A percentile compares a stretch with the other conserved stretches of the same genome.
These are phyloP conservation scores for Fusarium succisae DNA, from an alignment of 2,329 filamentous ascomycete genomes.

Conservation along the genomic window DNA sequence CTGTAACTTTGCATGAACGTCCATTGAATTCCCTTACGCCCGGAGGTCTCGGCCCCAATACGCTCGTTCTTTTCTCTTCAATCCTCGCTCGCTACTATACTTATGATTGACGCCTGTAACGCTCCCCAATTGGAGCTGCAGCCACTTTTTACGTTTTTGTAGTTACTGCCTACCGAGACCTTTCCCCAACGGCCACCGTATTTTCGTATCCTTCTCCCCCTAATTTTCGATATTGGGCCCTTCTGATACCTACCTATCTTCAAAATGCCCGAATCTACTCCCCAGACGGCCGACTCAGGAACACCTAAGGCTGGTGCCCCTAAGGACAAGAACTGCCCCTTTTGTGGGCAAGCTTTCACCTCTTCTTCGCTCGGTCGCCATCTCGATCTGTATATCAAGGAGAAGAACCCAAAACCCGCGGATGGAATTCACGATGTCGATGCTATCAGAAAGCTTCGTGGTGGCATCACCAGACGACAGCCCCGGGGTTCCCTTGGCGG, in stretches of 20 bases:
- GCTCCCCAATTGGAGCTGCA: conserved; percentile 44
- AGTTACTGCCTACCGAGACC: conserved; percentile 23
- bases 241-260: neutral
- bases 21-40: conserved; percentile 1
- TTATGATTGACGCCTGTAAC: conserved; percentile 43
- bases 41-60: conserved; percentile 43
- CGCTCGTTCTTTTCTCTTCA: conserved; percentile 42
- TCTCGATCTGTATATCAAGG: conserved; percentile 92
- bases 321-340: conserved; percentile 91
- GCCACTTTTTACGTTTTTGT: conserved; percentile 28
- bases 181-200: conserved; percentile 7
- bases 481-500: conserved; percentile 71
- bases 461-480: conserved; percentile 86
- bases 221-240: conserved; percentile 15
- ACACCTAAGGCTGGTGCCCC: conserved; percentile 57
- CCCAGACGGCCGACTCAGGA: conserved; percentile 49
- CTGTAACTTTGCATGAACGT: conserved; percentile 11
- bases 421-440: conserved; percentile 93
- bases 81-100: conserved; percentile 42
- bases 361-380: conserved; percentile 93
- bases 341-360: conserved; percentile 89
- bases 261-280: conserved; percentile 48
- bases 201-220: conserved; percentile 16
- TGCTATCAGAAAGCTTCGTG: conserved; percentile 84
- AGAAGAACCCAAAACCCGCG: conserved; percentile 86